Base-by-base conservation (phyloP, 2,329 filamentous ascomycete species). In the Neopestalotiopsis rosae region DNA sequence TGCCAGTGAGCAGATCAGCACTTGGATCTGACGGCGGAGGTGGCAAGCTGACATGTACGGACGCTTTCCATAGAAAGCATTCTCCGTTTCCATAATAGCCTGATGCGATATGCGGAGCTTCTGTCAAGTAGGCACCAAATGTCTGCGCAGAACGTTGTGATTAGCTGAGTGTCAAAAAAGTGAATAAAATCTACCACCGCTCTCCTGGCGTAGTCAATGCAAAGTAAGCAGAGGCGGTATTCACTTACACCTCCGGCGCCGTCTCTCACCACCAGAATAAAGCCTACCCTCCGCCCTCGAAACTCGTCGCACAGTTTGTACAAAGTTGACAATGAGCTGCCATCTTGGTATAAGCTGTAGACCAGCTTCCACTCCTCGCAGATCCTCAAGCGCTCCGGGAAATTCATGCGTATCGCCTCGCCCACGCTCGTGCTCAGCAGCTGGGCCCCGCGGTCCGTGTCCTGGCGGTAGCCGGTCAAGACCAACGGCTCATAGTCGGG, bases 71-170 rank as follows among this genome's bases (percentile, higher is more conserved):
- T 72, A 97, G 88, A 80, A 97, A 99, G 81, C 95, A 98, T 81
- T 99, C 96, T 75, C 96, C 96, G 13, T 94, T 98, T 76, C 96
- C 96, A 80, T 93, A 99, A 84, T 97, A 99, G 72, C 95, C 92
- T 2, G 94, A 83, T 1, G 90, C 85, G 0, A 94, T 93, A 74
- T 92, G 93, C 12, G 95, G 95, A 65, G 92, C 87, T 79, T 99
- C 95, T 66, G 94, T 97, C 67, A 98, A 89, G 80, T 98, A 98
- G 66, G 95, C 95, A 77, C 96, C 96, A 79, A 99, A 99, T 57
- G 94, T 88, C 88, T 91, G 71, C n/a, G 12, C 17, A 14, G 14
- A 10, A 9, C 2, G 4, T 38, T 20, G 57, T n/a, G 38, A 12
- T 34, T 7, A 32, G 57, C 20, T n/a, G 45, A 42, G 49, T 62